A percentile compares a stretch with the other conserved stretches of the same genome.
Evolutionary conservation across 371 early-diverging fungal species (phyloP).

Genomic region (Parasitella parasitica): DNA sequence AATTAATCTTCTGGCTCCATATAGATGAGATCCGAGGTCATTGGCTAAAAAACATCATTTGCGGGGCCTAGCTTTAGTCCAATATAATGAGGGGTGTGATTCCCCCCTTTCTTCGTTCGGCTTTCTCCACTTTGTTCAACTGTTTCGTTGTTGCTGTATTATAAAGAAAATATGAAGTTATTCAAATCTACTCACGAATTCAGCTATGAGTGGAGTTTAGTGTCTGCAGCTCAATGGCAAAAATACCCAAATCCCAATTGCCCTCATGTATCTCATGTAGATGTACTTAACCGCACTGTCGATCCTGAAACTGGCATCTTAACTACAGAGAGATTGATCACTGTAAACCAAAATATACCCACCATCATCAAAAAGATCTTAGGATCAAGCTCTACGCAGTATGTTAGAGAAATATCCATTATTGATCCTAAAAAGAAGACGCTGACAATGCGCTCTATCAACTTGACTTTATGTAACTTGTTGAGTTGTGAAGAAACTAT

Average conservation of each 20-base stretch:
- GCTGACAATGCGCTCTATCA: constrained; percentile 70
- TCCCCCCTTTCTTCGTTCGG: constrained; percentile 3
- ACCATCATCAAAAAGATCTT: constrained; percentile 61
- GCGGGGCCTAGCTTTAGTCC: neutral
- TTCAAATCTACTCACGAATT: constrained; percentile 67
- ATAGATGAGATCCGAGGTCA: neutral
- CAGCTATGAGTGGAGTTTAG: constrained; percentile 76
- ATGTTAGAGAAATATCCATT: constrained; percentile 80
- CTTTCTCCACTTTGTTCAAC: constrained; percentile 6
- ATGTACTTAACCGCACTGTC: constrained; percentile 75
- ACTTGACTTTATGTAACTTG: constrained; percentile 71
- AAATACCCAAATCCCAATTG: constrained; percentile 93
- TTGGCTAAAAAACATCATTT: neutral
- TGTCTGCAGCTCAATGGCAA: constrained; percentile 88
- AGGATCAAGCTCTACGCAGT: constrained; percentile 63
- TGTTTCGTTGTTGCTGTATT: neutral
- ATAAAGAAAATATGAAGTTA: constrained; percentile 58
- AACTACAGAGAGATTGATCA: constrained; percentile 82
- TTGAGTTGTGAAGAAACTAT: constrained; percentile 82
- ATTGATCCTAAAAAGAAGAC: constrained; percentile 74
- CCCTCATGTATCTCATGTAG: constrained; percentile 87
- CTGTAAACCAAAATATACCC: constrained; percentile 83
- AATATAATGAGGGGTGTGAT: neutral
- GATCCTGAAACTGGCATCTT: constrained; percentile 82
- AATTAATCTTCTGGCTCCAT: no score